A percentile compares a stretch with the other conserved stretches of the same genome.
These are phyloP conservation scores for Immersiella caudata DNA, from an alignment of 495 filamentous ascomycete species.

Conservation along the genomic window DNA sequence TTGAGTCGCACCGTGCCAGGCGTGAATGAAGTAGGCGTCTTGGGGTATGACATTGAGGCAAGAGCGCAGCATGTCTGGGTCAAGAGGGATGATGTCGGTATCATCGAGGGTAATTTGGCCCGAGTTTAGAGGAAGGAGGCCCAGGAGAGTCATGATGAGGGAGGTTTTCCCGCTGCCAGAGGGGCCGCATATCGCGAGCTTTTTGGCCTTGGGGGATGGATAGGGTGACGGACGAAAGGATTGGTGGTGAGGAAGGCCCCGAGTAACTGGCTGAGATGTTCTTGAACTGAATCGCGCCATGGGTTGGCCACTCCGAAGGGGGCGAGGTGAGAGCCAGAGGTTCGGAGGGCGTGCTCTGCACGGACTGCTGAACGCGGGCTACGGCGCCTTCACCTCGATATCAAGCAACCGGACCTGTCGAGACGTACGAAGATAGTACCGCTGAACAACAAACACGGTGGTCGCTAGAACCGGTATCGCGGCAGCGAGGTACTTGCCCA, in stretches of 20 bases:
- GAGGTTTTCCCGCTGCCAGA: slow-evolving; percentile 24
- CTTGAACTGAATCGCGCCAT: slow-evolving; percentile 13
- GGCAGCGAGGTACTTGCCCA: slow-evolving; percentile 32
- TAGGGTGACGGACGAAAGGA: slow-evolving; percentile 6
- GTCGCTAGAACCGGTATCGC: slow-evolving; percentile 31
- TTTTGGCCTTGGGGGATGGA: slow-evolving; percentile 10
- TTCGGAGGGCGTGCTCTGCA: slow-evolving; percentile 12
- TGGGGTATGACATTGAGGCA: slow-evolving; percentile 42
- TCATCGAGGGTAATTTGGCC: slow-evolving; percentile 21
- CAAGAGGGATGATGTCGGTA: slow-evolving; percentile 1
- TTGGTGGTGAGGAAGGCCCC: neutral
- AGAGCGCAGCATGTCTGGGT: neutral
- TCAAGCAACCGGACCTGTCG: slow-evolving; percentile 62
- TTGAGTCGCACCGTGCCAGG: slow-evolving; percentile 44
- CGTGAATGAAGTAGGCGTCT: slow-evolving; percentile 60
- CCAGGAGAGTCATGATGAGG: slow-evolving; percentile 12
- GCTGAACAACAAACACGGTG: slow-evolving; percentile 51
- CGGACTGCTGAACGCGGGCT: slow-evolving; percentile 45
- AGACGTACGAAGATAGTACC: slow-evolving; percentile 58
- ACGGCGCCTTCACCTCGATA: slow-evolving; percentile 47
- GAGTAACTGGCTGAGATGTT: slow-evolving; percentile 12
- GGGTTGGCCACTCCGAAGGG: neutral
- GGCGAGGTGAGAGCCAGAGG: neutral
- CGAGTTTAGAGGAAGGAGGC: slow-evolving; percentile 1
- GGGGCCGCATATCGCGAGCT: slow-evolving; percentile 18